Base-by-base conservation (phyloP, 2,329 filamentous ascomycete genomes). In the Clarireedia hainanense region DNA sequence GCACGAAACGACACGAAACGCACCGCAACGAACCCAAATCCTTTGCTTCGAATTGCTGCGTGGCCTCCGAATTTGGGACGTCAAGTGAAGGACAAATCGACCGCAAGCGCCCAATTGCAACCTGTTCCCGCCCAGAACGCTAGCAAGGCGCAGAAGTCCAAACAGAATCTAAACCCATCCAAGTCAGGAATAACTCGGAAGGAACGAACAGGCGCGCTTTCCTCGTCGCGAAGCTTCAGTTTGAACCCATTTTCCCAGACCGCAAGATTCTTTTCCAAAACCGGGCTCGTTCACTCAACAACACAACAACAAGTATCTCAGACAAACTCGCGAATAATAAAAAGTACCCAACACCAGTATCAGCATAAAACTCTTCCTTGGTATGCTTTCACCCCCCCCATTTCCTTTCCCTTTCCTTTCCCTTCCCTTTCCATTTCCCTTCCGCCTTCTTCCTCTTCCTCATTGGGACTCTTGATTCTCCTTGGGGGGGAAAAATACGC, bases 321-420 rank as follows among this genome's bases (percentile, higher is more conserved):
- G 20, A 14, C 15, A 15, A 34, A 37, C 27, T 5, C 15, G 10
- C 27, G 14, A 53, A 47, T 37, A 24, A 47, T 47, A 47, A 47
- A 47, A 48, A 39, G 43, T 48, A 54, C 34, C 14, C 24, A 50
- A 46, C n/a, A 51, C 46, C 34, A 55, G 50, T 10, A 40, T 6
- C 26, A 49, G 36, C 30, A 45, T 47, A 42, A 50, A 45, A 51
- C 50, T 52, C 47, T 47, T 42, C 27, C 45, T 43, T 45, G 59
- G 59, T 61, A 61, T 46, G 59, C 50, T 47, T 50, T 56, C 53
- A 17, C 24, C 39, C 48, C 46, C 54, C 43, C 47, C 24, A 37
- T 56, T 49, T 52, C 39, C 39, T 14, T 40, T 20, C 17, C 17
- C 2, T 20, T 20, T 20, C 17, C 17, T 2, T 20, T 37, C 45